Conservation (phyloP, 768 basidiomycete species). For the Xerocomus spinulosus region DNA sequence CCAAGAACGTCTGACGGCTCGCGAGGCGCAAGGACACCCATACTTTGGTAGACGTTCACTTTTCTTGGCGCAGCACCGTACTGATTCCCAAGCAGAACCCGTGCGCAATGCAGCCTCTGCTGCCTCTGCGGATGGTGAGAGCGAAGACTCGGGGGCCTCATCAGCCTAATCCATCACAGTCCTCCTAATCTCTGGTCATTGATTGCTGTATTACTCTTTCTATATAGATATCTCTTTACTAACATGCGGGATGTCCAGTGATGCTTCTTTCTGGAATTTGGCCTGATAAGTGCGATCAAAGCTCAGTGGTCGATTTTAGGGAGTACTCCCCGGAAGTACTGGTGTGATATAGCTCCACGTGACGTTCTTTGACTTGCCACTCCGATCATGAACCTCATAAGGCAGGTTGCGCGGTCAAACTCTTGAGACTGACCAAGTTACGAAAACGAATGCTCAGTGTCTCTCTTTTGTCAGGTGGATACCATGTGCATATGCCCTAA, state of each 20-base stretch:
- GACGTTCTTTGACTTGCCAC: constrained; percentile 6
- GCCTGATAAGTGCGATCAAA: constrained; percentile 19
- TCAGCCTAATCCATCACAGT: constrained; percentile 28
- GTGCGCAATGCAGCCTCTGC: constrained; percentile 48
- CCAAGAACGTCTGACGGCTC: constrained; percentile 92
- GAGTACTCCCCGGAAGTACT: neutral
- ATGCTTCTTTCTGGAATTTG: constrained; percentile 11
- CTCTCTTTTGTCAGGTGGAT: constrained; percentile 11
- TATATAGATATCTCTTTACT: constrained; percentile 30
- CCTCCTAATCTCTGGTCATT: constrained; percentile 22
- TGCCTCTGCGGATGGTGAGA: constrained; percentile 54
- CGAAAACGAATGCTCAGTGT: neutral
- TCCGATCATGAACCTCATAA: neutral
- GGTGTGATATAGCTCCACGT: constrained; percentile 9
- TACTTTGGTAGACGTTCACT: constrained; percentile 68
- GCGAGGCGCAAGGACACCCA: constrained; percentile 87
- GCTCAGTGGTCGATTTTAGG: constrained; percentile 9
- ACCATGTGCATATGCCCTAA: constrained; percentile 11
- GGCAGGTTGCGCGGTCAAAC: constrained; percentile 3
- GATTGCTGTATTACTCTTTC: constrained; percentile 31
- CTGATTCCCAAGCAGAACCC: constrained; percentile 48
- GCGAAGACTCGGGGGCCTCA: constrained; percentile 43
- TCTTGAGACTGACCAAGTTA: constrained; percentile 8
- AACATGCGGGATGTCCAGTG: constrained; percentile 20
- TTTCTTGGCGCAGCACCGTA: constrained; percentile 11